A percentile compares a stretch with the other conserved stretches of the same genome.
Conservation (phyloP, 441 rosid genomes). For the Croton setiger region DNA sequence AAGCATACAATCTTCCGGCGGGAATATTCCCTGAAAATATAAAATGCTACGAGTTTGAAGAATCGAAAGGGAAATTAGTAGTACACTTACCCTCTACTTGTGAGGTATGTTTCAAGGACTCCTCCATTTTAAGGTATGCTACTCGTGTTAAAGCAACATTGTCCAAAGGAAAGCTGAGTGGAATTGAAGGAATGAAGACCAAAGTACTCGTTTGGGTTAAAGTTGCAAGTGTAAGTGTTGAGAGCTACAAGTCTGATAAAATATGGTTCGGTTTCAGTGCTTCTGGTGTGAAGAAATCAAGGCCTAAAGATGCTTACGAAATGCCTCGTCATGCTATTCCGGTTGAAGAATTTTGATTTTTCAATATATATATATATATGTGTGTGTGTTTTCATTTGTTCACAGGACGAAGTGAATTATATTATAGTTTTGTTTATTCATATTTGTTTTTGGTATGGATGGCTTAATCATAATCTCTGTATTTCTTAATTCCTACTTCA, state of each 20-base stretch:
- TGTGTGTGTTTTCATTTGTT: too few species aligned
- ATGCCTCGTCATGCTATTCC: constrained; percentile 50
- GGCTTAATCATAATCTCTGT: too few species aligned
- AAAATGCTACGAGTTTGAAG: constrained; percentile 78
- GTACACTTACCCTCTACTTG: constrained; percentile 66
- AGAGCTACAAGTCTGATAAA: constrained; percentile 75
- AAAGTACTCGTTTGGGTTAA: constrained; percentile 89
- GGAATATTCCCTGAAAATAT: constrained; percentile 83
- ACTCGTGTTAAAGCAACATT: constrained; percentile 68
- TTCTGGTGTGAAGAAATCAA: constrained; percentile 83
- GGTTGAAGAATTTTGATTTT: constrained; percentile 61
- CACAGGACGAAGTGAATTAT: too few species aligned
- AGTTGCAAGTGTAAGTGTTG: constrained; percentile 60
- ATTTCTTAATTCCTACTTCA: too few species aligned
- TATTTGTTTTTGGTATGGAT: too few species aligned
- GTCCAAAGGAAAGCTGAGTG: constrained; percentile 64
- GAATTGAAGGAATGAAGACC: constrained; percentile 92
- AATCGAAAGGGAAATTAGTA: constrained; percentile 61
- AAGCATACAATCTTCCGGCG: constrained; percentile 72
- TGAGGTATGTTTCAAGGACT: constrained; percentile 76
- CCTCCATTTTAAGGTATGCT: constrained; percentile 64
- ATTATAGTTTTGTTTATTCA: too few species aligned
- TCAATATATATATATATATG: not conserved
- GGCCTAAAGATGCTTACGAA: constrained; percentile 62
- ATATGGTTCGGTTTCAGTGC: constrained; percentile 54